Base-by-base conservation (phyloP, 768 basidiomycete genomes). In the Kwoniella pini region DNA sequence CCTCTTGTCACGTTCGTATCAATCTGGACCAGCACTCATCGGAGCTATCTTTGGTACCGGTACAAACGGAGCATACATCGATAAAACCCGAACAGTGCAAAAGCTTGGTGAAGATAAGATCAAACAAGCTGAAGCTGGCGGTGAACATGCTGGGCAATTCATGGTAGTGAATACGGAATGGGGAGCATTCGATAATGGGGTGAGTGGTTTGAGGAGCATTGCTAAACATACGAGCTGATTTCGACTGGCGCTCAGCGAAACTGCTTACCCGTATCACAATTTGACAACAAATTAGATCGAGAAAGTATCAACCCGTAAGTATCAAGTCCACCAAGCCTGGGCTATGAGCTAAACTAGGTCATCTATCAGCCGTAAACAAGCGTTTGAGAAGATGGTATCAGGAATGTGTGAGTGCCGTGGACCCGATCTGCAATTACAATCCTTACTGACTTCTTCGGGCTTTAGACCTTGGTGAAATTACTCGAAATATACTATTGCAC, bases 121-220 rank as follows among this genome's bases (percentile, higher is more conserved):
- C 60, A 50, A 56, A 51, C 68, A 71, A 57, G 69, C 66, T 30
- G 65, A 68, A 60, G 60, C 65, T 54, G 64, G 82, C 10, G 80
- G 82, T 9, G 81, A 84, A 30, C 69, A 72, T 36, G 79, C 73
- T n/a, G 75, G 78, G 44, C 68, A 78, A 19, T 80, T 84, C 65
- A 99, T 99, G 96, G 84, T 97, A 56, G 85, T 98, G 57, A 99
- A 99, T 80, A 90, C 90, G 6, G 96, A 98, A 80, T 98, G 95
- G 96, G 96, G 96, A 63, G 96, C 86, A 24, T 96, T 98, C 80
- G 90, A 99, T 79, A 98, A 96, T 79, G 84, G 86, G 50, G 92
- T 91, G 76, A 68, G 86, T 79, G 38, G n/a, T 21, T 9, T 45
- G 13, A 17, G 12, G 5, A n/a, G n/a, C n/a, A n/a, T n/a, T n/a